Percentiles rank a stretch among this genome's conserved stretches.
Conservation (phyloP, 768 basidiomycete species). For the Galerina sulciceps region DNA sequence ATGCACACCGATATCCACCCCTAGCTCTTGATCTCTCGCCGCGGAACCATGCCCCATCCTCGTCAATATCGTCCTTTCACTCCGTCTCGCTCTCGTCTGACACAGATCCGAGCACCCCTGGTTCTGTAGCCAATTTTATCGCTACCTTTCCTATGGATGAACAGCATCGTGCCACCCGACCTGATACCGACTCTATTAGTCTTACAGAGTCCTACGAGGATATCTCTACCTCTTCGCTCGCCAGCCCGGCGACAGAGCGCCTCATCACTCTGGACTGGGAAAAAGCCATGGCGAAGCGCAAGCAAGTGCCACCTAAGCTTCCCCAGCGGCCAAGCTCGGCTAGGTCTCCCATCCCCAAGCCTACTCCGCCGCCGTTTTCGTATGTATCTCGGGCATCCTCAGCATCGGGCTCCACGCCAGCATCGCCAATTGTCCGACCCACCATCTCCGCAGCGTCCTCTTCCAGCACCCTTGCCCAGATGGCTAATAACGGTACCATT, state of each 20-base stretch:
- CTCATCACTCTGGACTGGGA: conserved; percentile 56
- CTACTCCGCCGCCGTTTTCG: conserved; percentile 33
- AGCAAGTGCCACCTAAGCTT: conserved; percentile 46
- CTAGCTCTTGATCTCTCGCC: conserved; percentile 37
- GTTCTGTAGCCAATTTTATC: conserved; percentile 45
- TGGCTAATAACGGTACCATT: neutral
- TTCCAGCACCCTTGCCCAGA: conserved; percentile 35
- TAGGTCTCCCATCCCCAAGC: conserved; percentile 24
- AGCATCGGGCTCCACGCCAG: conserved; percentile 31
- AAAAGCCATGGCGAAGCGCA: conserved; percentile 39
- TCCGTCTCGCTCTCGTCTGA: conserved; percentile 82
- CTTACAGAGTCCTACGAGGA: conserved; percentile 78
- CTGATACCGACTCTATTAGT: conserved; percentile 51
- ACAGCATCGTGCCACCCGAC: conserved; percentile 25
- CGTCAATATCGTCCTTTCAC: conserved; percentile 83
- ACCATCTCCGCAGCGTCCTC: conserved; percentile 34
- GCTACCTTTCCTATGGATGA: conserved; percentile 53
- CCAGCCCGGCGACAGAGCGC: conserved; percentile 52
- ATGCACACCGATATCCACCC: conserved; percentile 61
- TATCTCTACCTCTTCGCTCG: conserved; percentile 56
- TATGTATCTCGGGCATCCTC: conserved; percentile 26
- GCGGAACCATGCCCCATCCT: conserved; percentile 60
- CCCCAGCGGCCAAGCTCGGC: conserved; percentile 49
- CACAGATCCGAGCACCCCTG: conserved; percentile 45
- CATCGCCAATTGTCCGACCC: conserved; percentile 35